A percentile compares a stretch with the other conserved stretches of the same genome.
Conservation (phyloP, 306 rosid species). For the Alnus rubra region DNA sequence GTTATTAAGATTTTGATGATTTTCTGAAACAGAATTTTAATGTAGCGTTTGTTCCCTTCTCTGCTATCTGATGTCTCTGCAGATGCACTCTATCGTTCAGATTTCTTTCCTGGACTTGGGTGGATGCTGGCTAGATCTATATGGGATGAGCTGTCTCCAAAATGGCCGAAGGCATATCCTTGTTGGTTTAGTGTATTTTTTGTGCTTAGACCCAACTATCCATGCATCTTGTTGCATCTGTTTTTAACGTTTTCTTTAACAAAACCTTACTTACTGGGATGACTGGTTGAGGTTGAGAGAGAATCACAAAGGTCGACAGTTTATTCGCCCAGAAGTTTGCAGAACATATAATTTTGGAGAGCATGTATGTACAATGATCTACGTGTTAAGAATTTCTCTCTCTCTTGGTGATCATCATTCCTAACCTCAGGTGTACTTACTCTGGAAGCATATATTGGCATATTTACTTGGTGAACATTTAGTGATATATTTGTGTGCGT, state of each 20-base stretch:
- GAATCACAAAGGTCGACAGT: slow-evolving; percentile 85
- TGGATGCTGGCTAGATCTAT: slow-evolving; percentile 87
- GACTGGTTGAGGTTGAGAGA: slow-evolving; percentile 93
- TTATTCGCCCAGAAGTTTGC: slow-evolving; percentile 96
- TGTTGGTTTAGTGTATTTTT: slow-evolving; percentile 34
- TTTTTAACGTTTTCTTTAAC: slow-evolving; percentile 68
- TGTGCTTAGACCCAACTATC: slow-evolving; percentile 22
- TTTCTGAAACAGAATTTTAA: neutral
- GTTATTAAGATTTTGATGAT: neutral
- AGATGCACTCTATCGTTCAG: slow-evolving; percentile 90
- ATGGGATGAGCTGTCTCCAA: slow-evolving; percentile 99
- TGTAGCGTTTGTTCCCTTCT: neutral
- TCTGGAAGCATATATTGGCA: neutral
- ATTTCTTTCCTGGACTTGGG: slow-evolving; percentile 96
- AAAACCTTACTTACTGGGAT: slow-evolving; percentile 87
- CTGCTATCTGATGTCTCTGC: slow-evolving; percentile 41
- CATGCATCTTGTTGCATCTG: slow-evolving; percentile 24
- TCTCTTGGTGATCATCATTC: neutral
- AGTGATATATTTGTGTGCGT: neutral
- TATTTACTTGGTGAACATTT: slow-evolving; percentile 6
- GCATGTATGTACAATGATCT: slow-evolving; percentile 60
- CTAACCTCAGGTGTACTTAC: neutral
- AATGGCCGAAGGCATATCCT: slow-evolving; percentile 99
- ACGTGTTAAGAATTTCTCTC: slow-evolving; percentile 17
- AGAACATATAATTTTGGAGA: slow-evolving; percentile 96